phyloP scores from a whole-genome alignment of 2,329 filamentous ascomycete genomes.

The Helotiales sp. region DNA sequence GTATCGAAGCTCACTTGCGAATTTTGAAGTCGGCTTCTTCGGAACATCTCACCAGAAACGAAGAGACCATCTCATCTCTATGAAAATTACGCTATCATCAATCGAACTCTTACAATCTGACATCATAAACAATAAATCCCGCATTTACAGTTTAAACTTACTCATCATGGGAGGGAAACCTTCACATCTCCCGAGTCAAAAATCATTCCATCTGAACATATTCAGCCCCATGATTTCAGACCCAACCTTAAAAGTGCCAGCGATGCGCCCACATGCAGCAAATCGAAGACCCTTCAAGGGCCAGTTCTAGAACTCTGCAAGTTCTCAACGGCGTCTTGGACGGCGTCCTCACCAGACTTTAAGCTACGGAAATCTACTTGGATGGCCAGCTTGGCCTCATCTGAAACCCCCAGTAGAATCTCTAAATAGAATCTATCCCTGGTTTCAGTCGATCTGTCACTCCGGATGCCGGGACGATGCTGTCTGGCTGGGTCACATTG shows the following conservation, averaged over 20 bases:
- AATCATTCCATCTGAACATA: neutral
- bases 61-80: conserved; percentile 2
- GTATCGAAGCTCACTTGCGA: neutral
- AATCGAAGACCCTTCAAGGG: neutral
- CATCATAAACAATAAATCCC: neutral
- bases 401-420: conserved; percentile 17
- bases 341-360: conserved; percentile 17
- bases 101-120: conserved; percentile 1
- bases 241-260: neutral
- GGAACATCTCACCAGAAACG: conserved; percentile 3
- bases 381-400: conserved; percentile 12
- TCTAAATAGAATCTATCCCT: conserved; percentile 18
- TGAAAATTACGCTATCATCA: neutral
- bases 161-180: neutral
- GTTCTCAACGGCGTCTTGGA: conserved; percentile 13
- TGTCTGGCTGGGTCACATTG: neutral
- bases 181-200: neutral
- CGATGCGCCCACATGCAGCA: neutral
- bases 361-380: neutral
- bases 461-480: conserved; percentile 6
- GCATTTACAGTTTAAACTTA: conserved; percentile 3
- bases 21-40: neutral
- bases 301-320: conserved; percentile 5
- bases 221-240: neutral
- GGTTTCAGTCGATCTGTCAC: conserved; percentile 22